A percentile compares a stretch with the other conserved stretches of the same genome.
These are phyloP conservation scores for Phylloporus sp. DNA, from an alignment of 768 basidiomycete genomes.

Conservation along the genomic window DNA sequence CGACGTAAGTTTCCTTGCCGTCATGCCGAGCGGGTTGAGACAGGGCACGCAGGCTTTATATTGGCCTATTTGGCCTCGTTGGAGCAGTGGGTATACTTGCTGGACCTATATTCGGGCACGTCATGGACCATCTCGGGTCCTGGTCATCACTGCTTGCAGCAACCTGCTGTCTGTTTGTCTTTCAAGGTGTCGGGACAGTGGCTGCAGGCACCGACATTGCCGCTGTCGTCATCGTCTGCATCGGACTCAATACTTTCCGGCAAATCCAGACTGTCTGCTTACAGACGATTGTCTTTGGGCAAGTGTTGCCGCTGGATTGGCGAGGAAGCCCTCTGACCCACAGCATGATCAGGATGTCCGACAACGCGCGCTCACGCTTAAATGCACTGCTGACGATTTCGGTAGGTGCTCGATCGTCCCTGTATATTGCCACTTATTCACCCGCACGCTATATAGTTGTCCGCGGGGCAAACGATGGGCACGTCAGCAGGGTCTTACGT, in stretches of 20 bases:
- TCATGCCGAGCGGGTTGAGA: background rate
- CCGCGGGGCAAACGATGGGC: conserved; percentile 40
- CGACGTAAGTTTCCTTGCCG: conserved; percentile 20
- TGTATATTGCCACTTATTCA: background rate
- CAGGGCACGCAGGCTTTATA: conserved; percentile 19
- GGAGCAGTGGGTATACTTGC: conserved; percentile 36
- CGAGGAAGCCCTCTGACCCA: background rate
- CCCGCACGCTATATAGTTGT: conserved; percentile 12
- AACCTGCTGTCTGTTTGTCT: conserved; percentile 24
- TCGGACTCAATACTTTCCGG: conserved; percentile 36
- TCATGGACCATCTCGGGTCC: conserved; percentile 31
- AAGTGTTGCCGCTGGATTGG: background rate
- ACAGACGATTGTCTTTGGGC: conserved; percentile 22
- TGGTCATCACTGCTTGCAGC: conserved; percentile 40
- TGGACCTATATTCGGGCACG: conserved; percentile 19
- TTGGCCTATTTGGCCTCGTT: conserved; percentile 48
- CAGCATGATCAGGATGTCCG: conserved; percentile 20
- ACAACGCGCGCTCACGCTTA: conserved; percentile 23
- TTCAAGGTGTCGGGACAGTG: conserved; percentile 33
- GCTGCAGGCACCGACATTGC: conserved; percentile 37
- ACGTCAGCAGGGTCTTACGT: conserved; percentile 38
- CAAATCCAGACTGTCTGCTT: conserved; percentile 38
- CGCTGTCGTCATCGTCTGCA: conserved; percentile 35
- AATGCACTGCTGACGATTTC: conserved; percentile 28
- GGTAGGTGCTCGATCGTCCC: conserved; percentile 11